Evolutionary conservation across 2,329 filamentous ascomycete genomes (phyloP), one percentile per base, ranked within the genome.

Genomic region (Geosmithia putterillii): DNA sequence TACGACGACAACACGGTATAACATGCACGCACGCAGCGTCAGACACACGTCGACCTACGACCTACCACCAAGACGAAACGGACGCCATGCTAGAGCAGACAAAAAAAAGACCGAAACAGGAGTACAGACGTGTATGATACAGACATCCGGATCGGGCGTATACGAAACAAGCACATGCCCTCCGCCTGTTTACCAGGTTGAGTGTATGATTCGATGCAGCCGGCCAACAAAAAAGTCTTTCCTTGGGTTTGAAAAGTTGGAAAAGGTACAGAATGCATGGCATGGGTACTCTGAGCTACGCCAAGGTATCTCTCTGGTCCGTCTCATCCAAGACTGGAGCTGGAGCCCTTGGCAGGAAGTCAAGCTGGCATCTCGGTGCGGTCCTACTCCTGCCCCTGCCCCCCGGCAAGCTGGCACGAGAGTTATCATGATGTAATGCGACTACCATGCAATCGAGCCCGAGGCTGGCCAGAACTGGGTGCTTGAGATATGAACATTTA

Each of bases 1-100:
- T 98, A 95, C 58, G 87, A 98, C 59, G 92, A 98, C 60, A 85
- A 88, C 56, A 81, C 75, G 40, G 83, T 89, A 50, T 86, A 40
- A 41, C 34, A 12, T 15, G 8, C 21, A n/a, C 10, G 4, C 4
- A 40, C 12, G 19, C 18, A n/a, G 23, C 18, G 4, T 6, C 10
- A 14, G 28, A 7, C 28, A n/a, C n/a, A n/a, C 18, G 15, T 40
- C 19, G 17, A 12, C 19, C 4, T 8, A 17, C 8, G 38, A 40
- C 14, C n/a, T n/a, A n/a, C n/a, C n/a, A 32, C 10, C 10, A 14
- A 14, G 18, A 18, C 10, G 36, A 37, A 37, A 19, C 35, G 7
- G 15, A 37, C 20, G 9, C 36, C 14, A n/a, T 21, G 4, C 6
- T n/a, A 38, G 15, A n/a, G 7, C 15, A 4, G 6, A 14, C 28